phyloP scores from a whole-genome alignment of 2,329 filamentous ascomycete genomes.

The Aureobasidium sp. region DNA sequence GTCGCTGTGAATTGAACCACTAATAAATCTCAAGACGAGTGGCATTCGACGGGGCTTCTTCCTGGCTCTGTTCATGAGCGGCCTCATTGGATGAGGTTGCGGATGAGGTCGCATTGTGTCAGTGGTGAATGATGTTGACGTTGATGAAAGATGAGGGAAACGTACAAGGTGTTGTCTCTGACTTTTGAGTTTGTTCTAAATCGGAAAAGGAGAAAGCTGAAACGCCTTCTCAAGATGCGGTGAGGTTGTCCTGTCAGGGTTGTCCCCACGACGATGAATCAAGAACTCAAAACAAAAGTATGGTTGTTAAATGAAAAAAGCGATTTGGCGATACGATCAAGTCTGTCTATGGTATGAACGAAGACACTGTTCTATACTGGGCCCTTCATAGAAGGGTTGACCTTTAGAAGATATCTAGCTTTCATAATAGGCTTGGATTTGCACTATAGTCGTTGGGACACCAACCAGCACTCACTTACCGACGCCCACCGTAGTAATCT shows the following conservation, averaged over 20 bases:
- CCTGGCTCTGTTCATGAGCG: conserved; percentile 6
- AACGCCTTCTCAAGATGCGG: neutral
- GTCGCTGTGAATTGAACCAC: conserved; percentile 54
- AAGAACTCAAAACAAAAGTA: neutral
- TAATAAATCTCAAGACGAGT: conserved; percentile 56
- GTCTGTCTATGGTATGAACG: conserved; percentile 71
- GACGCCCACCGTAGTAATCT: conserved; percentile 75
- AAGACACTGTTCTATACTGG: conserved; percentile 81
- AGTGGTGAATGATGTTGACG: neutral
- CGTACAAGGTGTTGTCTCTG: neutral
- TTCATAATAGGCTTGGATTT: conserved; percentile 92
- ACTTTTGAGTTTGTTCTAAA: neutral
- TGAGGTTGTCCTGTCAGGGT: neutral
- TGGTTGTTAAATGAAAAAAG: too few species aligned
- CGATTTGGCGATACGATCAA: conserved; percentile 63
- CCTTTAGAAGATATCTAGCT: conserved; percentile 67
- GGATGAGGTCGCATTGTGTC: conserved; percentile 6
- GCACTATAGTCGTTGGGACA: conserved; percentile 83
- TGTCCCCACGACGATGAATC: neutral
- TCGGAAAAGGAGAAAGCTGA: neutral
- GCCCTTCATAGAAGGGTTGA: conserved; percentile 85
- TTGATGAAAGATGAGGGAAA: neutral
- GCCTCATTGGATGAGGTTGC: neutral
- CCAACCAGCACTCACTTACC: conserved; percentile 70
- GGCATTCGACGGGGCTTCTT: conserved; percentile 50